A percentile compares a stretch with the other conserved stretches of the same genome.
Conservation (phyloP, 1,284 basidiomycete genomes). For the Moesziomyces antarcticus region DNA sequence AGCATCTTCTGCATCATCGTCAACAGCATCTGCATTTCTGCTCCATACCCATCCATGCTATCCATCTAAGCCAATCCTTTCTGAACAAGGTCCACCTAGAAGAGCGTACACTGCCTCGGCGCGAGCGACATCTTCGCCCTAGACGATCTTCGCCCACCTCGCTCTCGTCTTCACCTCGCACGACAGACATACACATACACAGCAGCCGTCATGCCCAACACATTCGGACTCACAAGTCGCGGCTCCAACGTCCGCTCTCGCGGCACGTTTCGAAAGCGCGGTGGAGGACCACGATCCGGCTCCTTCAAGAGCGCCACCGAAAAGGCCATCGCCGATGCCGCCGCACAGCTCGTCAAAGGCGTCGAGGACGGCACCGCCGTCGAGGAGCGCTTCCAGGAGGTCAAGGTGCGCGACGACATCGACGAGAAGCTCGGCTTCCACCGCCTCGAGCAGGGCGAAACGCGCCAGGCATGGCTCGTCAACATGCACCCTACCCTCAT, state of each 20-base stretch:
- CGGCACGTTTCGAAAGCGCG: slow-evolving; percentile 47
- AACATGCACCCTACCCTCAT: slow-evolving; percentile 98
- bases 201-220: slow-evolving; percentile 31
- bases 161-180: too few relatives aligned
- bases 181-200: not conserved
- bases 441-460: slow-evolving; percentile 61
- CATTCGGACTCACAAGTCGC: slow-evolving; percentile 48
- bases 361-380: slow-evolving; percentile 60
- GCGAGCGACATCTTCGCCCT: not conserved
- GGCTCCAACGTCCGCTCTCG: slow-evolving; percentile 39
- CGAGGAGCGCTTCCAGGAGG: slow-evolving; percentile 65
- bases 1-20: slow-evolving; percentile 6
- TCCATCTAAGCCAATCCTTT: not conserved
- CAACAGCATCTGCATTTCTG: not conserved
- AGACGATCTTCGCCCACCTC: not conserved
- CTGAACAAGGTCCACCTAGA: not conserved
- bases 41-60: slow-evolving; percentile 3
- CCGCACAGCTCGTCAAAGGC: slow-evolving; percentile 49
- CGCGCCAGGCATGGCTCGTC: slow-evolving; percentile 80
- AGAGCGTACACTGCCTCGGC: not conserved
- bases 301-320: slow-evolving; percentile 43
- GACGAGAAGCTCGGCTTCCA: slow-evolving; percentile 91
- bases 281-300: slow-evolving; percentile 38
- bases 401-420: slow-evolving; percentile 77
- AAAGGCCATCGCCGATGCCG: slow-evolving; percentile 48